phyloP scores from a whole-genome alignment of 2,329 filamentous ascomycete genomes.

The Aspergillus sp. region DNA sequence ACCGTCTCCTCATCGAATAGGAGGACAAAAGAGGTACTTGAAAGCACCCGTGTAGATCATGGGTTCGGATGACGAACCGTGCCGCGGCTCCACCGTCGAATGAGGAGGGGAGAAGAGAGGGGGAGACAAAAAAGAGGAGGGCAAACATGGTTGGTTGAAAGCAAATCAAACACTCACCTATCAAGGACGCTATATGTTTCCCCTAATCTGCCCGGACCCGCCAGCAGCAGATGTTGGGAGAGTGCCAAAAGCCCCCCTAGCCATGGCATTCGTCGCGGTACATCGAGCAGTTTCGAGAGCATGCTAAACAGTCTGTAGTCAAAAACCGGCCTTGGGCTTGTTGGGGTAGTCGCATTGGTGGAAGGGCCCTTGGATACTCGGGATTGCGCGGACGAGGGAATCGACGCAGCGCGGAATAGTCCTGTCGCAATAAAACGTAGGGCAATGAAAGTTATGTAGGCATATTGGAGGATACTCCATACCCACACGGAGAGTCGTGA shows the following conservation, averaged over 20 bases:
- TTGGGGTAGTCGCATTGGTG: slow-evolving; percentile 10
- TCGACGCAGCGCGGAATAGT: slow-evolving; percentile 58
- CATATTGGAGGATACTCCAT: slow-evolving; percentile 47
- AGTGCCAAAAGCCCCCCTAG: slow-evolving; percentile 66
- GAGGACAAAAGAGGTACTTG: slow-evolving; percentile 16
- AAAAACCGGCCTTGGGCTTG: slow-evolving; percentile 54
- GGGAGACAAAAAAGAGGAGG: slow-evolving; percentile 4
- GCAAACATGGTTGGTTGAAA: slow-evolving; percentile 7
- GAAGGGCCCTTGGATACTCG: slow-evolving; percentile 10
- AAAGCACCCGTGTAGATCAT: slow-evolving; percentile 23
- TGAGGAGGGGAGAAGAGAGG: neutral
- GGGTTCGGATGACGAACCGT: slow-evolving; percentile 23
- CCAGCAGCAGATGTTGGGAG: slow-evolving; percentile 63
- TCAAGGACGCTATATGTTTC: slow-evolving; percentile 71
- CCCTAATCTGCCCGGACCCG: slow-evolving; percentile 67
- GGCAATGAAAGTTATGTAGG: slow-evolving; percentile 48
- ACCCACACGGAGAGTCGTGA: slow-evolving; percentile 33
- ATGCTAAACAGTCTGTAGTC: slow-evolving; percentile 71
- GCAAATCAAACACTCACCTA: slow-evolving; percentile 62
- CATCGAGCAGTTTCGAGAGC: slow-evolving; percentile 61
- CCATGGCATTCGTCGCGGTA: slow-evolving; percentile 84
- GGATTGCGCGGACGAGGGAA: slow-evolving; percentile 43
- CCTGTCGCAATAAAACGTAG: slow-evolving; percentile 59
- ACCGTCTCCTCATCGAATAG: slow-evolving; percentile 13
- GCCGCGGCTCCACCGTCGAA: slow-evolving; percentile 20